Evolutionary conservation across 75 land plant species (phyloP), one percentile per base, ranked within the genome.

Genomic region (Picea sitchensis): DNA sequence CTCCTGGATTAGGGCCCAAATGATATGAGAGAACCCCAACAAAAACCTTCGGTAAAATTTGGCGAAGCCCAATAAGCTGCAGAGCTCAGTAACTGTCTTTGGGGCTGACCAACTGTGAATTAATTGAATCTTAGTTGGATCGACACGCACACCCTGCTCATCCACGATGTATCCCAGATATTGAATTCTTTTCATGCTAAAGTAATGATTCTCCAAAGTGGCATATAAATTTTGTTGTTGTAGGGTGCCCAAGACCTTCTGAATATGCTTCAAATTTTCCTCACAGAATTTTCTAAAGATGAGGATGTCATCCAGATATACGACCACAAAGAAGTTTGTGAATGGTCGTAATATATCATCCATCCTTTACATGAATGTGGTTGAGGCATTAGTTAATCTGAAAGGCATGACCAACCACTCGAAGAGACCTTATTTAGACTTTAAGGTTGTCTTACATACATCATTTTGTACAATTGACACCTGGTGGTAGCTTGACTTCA

Each of bases 321-420:
- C 65, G 14, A 68, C 61, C 47, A 68, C 58, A 18, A 61, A 68
- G 18, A 3, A 34, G 14, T 44, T n/a, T 20, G 12, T 30, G 58
- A 79, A 79, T 71, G 30, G 3, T 12, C 17, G 18, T 0, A 71
- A 18, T 11, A 64, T 41, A 44, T 38, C 30, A 60, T 81, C 76
- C 79, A 76, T 76, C 36, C 14, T 14, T 11, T 0, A 2, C 78
- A 51, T 44, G 76, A 79, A 79, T 23, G 26, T 71, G 20, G 38
- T 34, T 20, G 78, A 78, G 5, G 78, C 20, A 21, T 79, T 79
- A 6, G 78, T 41, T 30, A 71, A 26, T 0, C 81, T 78, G n/a
- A 79, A 79, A 5, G 81, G 78, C 81, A 79, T 79, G 51, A 79
- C 81, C 15, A 78, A 32, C 61, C 58, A 79, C 81, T 71, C 78